A percentile compares a stretch with the other conserved stretches of the same genome.
Conservation (phyloP, 345 rosid species). For the rapeseed (Brassica napus) region DNA sequence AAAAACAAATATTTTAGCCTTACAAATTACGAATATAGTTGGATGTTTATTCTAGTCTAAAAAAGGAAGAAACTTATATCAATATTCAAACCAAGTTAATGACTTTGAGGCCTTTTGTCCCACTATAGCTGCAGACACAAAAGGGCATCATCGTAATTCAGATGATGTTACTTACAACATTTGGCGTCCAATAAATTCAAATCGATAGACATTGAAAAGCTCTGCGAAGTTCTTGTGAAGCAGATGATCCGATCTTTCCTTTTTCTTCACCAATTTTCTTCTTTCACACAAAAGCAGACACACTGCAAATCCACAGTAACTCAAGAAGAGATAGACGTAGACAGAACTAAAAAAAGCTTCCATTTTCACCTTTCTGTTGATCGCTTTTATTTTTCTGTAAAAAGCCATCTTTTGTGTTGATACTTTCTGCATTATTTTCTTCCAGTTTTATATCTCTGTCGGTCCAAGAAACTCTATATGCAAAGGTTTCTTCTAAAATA, state of each 20-base stretch:
- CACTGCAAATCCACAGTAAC: constrained; percentile 14
- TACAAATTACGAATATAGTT: not conserved
- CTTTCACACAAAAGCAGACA: not conserved
- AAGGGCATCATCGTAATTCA: constrained; percentile 29
- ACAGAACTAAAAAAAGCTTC: not conserved
- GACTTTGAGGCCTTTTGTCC: constrained; percentile 22
- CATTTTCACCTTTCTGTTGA: constrained; percentile 29
- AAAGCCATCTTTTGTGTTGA: constrained; percentile 40
- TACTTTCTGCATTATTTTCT: constrained; percentile 8
- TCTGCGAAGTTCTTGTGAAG: constrained; percentile 40
- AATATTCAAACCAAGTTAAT: constrained; percentile 17
- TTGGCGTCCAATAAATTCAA: constrained; percentile 24
- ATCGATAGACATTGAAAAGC: constrained; percentile 38
- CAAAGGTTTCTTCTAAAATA: constrained; percentile 32
- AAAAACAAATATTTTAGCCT: not conserved
- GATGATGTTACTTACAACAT: not conserved
- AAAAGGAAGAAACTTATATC: not conserved
- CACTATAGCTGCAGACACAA: constrained; percentile 7
- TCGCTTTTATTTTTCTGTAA: constrained; percentile 36
- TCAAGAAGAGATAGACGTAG: not conserved
- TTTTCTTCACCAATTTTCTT: constrained; percentile 49
- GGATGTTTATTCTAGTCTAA: constrained; percentile 5
- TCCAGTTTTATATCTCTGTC: constrained; percentile 18
- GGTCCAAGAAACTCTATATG: constrained; percentile 29
- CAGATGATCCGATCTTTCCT: constrained; percentile 50